These are phyloP conservation scores for Acanthamoeba royreba DNA, from an alignment of 208 protist species.

Conservation along the genomic window DNA sequence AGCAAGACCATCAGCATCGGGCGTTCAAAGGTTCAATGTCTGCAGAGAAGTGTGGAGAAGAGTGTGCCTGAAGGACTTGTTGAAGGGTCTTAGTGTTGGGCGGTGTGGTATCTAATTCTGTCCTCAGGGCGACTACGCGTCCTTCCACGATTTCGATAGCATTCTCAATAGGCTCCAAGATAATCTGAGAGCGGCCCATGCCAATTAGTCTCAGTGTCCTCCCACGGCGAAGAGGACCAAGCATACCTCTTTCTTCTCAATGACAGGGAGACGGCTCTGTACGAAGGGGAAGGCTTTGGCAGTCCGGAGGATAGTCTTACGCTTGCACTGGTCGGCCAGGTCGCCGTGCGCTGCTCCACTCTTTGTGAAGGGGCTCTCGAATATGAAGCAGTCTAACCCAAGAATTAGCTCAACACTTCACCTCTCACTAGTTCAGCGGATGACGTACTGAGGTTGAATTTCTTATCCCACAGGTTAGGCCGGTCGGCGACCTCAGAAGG, in stretches of 20 bases:
- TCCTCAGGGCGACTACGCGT: background rate
- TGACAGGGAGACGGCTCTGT: constrained; percentile 63
- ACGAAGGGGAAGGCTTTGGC: constrained; percentile 70
- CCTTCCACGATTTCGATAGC: constrained; percentile 31
- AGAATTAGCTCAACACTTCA: no score
- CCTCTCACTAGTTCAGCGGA: no score
- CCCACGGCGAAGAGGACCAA: constrained; percentile 15
- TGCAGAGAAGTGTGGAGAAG: background rate
- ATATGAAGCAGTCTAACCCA: constrained; percentile 69
- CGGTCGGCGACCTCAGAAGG: background rate
- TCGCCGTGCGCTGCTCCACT: constrained; percentile 64
- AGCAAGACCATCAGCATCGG: background rate
- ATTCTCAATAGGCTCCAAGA: constrained; percentile 13
- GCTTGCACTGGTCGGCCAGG: constrained; percentile 73
- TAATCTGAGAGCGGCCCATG: background rate
- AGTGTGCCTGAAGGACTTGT: background rate
- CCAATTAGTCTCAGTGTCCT: background rate
- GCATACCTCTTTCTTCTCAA: constrained; percentile 55
- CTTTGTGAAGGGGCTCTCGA: constrained; percentile 75
- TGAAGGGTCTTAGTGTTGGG: constrained; percentile 47
- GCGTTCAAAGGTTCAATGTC: no score
- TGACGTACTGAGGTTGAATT: constrained; percentile 1
- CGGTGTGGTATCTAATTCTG: background rate
- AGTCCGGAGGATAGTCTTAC: constrained; percentile 72
- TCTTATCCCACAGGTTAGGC: background rate